Conservation (phyloP, 148 eudicot species). For the Linanthus parryae region DNA sequence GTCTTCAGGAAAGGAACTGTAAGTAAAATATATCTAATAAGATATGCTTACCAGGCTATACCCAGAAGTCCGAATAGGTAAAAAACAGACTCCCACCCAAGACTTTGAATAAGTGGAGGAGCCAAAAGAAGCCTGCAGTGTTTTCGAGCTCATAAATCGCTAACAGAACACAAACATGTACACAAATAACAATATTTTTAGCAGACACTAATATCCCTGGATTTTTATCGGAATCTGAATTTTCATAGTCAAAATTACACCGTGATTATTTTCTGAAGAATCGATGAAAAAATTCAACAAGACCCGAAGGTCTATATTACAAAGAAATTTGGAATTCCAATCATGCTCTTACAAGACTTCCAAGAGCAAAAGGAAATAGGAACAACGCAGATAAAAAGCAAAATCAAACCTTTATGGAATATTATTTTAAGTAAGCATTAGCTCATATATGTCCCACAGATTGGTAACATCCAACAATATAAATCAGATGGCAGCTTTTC, state of each 20-base stretch:
- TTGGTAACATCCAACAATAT: too few species aligned
- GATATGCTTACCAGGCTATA: conserved; percentile 72
- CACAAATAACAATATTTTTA: background rate
- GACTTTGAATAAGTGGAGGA: conserved; percentile 82
- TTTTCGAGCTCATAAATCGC: conserved; percentile 8
- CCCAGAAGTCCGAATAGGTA: conserved; percentile 83
- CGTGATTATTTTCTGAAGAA: too few species aligned
- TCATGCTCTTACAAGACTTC: background rate
- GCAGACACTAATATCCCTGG: too few species aligned
- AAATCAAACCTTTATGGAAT: background rate
- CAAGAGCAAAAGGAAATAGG: background rate
- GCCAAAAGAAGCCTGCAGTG: conserved; percentile 88
- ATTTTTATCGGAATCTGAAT: too few species aligned
- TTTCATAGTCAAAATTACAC: too few species aligned
- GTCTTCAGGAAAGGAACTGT: too few species aligned
- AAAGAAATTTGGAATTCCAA: background rate
- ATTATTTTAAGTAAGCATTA: too few species aligned
- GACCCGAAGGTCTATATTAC: background rate
- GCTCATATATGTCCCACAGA: too few species aligned
- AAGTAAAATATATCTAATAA: conserved; percentile 4
- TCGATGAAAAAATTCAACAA: too few species aligned
- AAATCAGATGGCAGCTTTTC: too few species aligned
- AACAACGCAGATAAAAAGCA: background rate
- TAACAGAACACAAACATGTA: conserved; percentile 1
- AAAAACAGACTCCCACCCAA: conserved; percentile 98